A percentile compares a stretch with the other conserved stretches of the same genome.
phyloP scores from a whole-genome alignment of 2,329 filamentous ascomycete genomes.

The Didymella sp. region DNA sequence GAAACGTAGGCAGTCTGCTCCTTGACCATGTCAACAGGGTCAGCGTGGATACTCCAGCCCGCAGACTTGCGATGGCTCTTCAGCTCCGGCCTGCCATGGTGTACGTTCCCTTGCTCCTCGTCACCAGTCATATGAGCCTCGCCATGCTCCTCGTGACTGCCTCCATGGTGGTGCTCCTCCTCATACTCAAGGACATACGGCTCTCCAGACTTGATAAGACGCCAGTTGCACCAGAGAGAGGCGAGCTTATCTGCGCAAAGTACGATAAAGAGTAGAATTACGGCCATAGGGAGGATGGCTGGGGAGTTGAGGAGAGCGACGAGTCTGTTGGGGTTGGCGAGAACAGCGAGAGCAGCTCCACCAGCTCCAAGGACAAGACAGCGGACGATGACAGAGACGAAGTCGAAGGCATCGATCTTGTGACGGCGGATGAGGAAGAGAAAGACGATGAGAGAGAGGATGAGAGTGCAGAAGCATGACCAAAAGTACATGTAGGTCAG shows the following conservation, averaged over 20 bases:
- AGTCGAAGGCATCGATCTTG: constrained; percentile 51
- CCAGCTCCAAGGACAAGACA: constrained; percentile 38
- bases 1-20: constrained; percentile 7
- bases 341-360: constrained; percentile 39
- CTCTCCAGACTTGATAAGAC: constrained; percentile 39
- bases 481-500: constrained; percentile 51
- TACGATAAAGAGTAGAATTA: constrained; percentile 46
- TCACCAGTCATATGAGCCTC: constrained; percentile 20
- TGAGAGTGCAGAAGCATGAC: constrained; percentile 46
- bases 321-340: constrained; percentile 29
- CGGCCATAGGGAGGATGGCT: constrained; percentile 45
- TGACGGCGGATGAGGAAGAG: constrained; percentile 51
- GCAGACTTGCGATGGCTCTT: constrained; percentile 31
- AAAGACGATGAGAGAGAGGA: constrained; percentile 48
- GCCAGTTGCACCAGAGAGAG: constrained; percentile 40
- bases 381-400: constrained; percentile 45
- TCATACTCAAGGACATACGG: constrained; percentile 40
- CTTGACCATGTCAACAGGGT: constrained; percentile 10
- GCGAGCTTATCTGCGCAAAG: constrained; percentile 42
- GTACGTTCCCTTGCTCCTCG: constrained; percentile 1
- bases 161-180: constrained; percentile 36
- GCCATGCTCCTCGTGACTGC: constrained; percentile 27
- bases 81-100: constrained; percentile 14
- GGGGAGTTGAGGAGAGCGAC: constrained; percentile 42
- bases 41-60: constrained; percentile 32